Conservation (phyloP, 2,329 filamentous ascomycete species). For the Neonectria sp. region DNA sequence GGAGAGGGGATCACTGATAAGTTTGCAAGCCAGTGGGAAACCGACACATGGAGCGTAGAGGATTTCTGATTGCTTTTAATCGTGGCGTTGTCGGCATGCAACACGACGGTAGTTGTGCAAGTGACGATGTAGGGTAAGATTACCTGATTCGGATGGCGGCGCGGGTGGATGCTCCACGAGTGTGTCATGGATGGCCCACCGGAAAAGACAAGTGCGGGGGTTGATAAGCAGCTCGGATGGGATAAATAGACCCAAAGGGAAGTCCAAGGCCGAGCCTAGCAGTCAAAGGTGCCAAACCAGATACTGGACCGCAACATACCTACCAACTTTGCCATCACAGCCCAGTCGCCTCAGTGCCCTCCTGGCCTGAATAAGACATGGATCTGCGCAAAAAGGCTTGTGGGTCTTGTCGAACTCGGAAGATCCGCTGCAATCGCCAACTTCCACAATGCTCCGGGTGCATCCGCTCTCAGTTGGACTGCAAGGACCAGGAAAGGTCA, state of each 20-base stretch:
- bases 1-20: not conserved
- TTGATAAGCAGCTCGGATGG: not conserved
- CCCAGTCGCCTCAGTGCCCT: not conserved
- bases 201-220: conserved; percentile 4
- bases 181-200: not conserved
- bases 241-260: conserved; percentile 1
- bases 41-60: not conserved
- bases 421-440: conserved; percentile 5
- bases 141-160: conserved; percentile 7
- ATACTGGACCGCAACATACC: not conserved
- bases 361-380: not conserved
- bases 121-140: conserved; percentile 8
- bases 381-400: conserved; percentile 3
- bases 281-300: not conserved
- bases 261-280: conserved; percentile 3
- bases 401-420: conserved; percentile 3
- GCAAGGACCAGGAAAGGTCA: not conserved
- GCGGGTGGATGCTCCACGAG: not conserved
- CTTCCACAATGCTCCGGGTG: not conserved
- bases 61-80: not conserved
- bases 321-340: not conserved
- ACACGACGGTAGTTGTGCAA: not conserved
- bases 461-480: not conserved
- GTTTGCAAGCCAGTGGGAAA: conserved; percentile 1
- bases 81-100: not conserved